Percentiles rank a stretch among this genome's conserved stretches.
Evolutionary conservation across 306 rosid species (phyloP).

Genomic region (Dalbergia cultrata): DNA sequence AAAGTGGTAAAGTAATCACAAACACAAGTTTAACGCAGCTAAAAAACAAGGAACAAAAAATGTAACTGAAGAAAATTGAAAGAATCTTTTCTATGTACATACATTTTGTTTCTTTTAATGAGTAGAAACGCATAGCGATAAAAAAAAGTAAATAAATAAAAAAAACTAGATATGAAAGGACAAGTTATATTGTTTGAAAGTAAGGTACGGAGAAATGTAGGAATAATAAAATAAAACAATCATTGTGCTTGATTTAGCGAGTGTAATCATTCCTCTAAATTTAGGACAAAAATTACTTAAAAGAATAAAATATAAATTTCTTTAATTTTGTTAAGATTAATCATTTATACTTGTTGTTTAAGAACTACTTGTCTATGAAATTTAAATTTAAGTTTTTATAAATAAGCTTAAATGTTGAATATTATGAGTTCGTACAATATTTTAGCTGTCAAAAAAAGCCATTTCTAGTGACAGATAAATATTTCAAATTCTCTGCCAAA

Average conservation of each 20-base stretch:
- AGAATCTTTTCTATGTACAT: background rate
- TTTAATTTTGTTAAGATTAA: background rate
- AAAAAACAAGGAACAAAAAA: background rate
- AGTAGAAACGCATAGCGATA: background rate
- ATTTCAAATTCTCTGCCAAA: no score
- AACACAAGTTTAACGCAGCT: background rate
- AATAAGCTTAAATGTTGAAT: no score
- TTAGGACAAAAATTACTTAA: background rate
- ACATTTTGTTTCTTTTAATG: constrained; percentile 5
- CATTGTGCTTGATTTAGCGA: background rate
- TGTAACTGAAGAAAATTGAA: background rate
- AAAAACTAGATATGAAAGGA: background rate
- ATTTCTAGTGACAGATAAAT: background rate
- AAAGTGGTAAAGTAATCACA: background rate
- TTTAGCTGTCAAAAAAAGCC: background rate
- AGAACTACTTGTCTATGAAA: no score
- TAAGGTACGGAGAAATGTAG: background rate
- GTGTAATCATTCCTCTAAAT: background rate
- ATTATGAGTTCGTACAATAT: no score
- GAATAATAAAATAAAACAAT: background rate
- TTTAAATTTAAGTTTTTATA: no score
- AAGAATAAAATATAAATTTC: background rate
- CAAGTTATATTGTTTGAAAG: background rate
- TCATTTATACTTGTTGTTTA: no score
- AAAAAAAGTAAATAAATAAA: background rate